Evolutionary conservation across 305 asterid genomes (phyloP).

Genomic region (Fraxinus angustifolia): DNA sequence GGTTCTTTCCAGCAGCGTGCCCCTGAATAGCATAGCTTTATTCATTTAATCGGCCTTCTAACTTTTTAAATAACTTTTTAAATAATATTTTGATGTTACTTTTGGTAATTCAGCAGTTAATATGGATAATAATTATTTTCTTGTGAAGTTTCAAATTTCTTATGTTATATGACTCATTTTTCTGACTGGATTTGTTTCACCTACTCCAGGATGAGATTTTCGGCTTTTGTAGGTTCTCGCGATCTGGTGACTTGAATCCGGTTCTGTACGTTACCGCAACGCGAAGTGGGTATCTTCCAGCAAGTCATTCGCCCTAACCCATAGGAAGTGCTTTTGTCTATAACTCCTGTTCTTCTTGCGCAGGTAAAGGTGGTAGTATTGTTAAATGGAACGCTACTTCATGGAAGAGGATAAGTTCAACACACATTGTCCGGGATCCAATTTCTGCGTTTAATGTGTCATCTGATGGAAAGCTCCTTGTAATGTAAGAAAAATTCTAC

Average conservation of each 20-base stretch:
- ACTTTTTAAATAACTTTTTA: neutral
- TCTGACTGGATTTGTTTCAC: constrained; percentile 18
- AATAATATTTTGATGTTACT: neutral
- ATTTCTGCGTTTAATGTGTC: constrained; percentile 81
- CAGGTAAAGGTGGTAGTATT: constrained; percentile 62
- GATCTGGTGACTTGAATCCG: constrained; percentile 45
- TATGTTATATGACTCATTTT: neutral
- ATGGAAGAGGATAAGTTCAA: constrained; percentile 71
- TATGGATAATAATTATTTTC: neutral
- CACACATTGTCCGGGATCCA: constrained; percentile 53
- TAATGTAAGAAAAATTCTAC: constrained; percentile 49
- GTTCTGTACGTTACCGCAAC: constrained; percentile 58
- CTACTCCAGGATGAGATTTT: constrained; percentile 59
- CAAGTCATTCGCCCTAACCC: constrained; percentile 4
- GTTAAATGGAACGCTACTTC: constrained; percentile 65
- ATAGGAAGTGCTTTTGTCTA: constrained; percentile 13
- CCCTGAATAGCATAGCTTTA: constrained; percentile 2
- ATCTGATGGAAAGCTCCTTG: constrained; percentile 78
- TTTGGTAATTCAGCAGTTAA: neutral
- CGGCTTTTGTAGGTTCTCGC: constrained; percentile 73
- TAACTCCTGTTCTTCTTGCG: constrained; percentile 15
- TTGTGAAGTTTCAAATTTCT: neutral
- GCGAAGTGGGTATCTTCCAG: constrained; percentile 49
- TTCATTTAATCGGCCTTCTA: neutral
- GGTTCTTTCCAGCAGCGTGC: constrained; percentile 1